These are phyloP conservation scores for Metschnikowia lachancei DNA, from an alignment of 805 yeast species.

Conservation along the genomic window DNA sequence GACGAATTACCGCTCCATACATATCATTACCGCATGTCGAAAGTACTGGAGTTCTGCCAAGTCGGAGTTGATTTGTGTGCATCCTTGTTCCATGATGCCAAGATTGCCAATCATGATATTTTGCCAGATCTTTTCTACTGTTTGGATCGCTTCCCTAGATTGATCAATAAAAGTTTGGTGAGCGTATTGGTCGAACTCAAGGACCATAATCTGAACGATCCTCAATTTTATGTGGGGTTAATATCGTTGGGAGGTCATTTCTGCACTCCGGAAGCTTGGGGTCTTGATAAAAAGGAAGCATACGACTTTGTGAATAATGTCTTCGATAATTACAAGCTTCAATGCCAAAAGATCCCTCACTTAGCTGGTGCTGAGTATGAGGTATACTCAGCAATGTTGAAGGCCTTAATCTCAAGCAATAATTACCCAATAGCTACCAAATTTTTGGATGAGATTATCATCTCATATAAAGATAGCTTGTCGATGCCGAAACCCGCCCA, in stretches of 20 bases:
- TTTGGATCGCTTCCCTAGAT: conserved; percentile 28
- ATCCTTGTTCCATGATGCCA: conserved; percentile 42
- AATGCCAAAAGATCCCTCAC: conserved; percentile 1
- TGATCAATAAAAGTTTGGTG: conserved; percentile 23
- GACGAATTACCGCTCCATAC: conserved; percentile 44
- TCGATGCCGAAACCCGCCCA: conserved; percentile 12
- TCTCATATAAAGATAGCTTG: conserved; percentile 38
- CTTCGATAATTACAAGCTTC: conserved; percentile 36
- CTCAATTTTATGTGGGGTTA: conserved; percentile 35
- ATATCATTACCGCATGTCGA: conserved; percentile 44
- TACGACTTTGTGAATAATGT: conserved; percentile 29
- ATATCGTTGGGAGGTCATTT: conserved; percentile 32
- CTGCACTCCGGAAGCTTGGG: conserved; percentile 18
- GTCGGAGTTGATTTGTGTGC: conserved; percentile 45
- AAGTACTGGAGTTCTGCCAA: conserved; percentile 44
- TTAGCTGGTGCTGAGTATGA: conserved; percentile 36
- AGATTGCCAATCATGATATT: conserved; percentile 31
- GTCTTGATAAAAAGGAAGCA: conserved; percentile 16
- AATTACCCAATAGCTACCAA: conserved; percentile 51
- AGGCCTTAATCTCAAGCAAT: conserved; percentile 50
- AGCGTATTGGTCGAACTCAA: conserved; percentile 26
- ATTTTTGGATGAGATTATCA: conserved; percentile 54
- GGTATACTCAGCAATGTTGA: conserved; percentile 51
- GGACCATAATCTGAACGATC: conserved; percentile 25
- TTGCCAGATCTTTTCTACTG: conserved; percentile 37